Evolutionary conservation across 2,329 filamentous ascomycete genomes (phyloP), one percentile per base, ranked within the genome.

Genomic region (Beauveria medogensis): DNA sequence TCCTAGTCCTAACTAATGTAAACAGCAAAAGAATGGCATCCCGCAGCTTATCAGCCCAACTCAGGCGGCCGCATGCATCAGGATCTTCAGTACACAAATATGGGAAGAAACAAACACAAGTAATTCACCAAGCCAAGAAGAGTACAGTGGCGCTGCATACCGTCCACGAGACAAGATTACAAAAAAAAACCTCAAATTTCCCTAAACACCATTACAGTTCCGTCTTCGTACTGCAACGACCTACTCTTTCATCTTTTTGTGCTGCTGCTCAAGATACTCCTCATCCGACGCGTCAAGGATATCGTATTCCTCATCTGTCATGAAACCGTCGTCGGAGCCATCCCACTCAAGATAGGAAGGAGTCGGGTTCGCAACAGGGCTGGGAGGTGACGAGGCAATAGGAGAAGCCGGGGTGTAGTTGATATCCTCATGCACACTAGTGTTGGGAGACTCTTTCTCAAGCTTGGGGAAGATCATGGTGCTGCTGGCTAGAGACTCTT

Each of bases 261-360:
- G 74, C 70, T 82, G 78, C 68, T 84, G 84, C 64, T 81, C 80
- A 56, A 85, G 73, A 66, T 83, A 88, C 72, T 97, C 93, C 73
- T 96, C 90, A 67, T 97, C 93, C 62, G 91, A 96, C 48, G 92
- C 93, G 77, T 97, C 92, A 51, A 97, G 85, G 66, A 97, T 92
- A 69, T 99, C 94, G 73, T 97, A 99, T 77, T 99, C 94, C 73
- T 97, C 94, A 65, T 99, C 94, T 0, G 94, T 97, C 80, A 96
- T 77, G 80, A 96, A 97, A 14, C 88, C 90, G 63, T 89, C 85
- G 14, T 86, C 84, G 1, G 81, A 82, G n/a, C 75, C 78, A 46
- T 84, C 80, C 79, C 82, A 85, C 54, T 83, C 80, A 64, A 81
- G 80, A 52, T 79, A 67, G 62, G 70, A 66, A 64, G 73, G 64